A percentile compares a stretch with the other conserved stretches of the same genome.
Conservation (phyloP, 805 yeast species). For the Myxozyma geophila region DNA sequence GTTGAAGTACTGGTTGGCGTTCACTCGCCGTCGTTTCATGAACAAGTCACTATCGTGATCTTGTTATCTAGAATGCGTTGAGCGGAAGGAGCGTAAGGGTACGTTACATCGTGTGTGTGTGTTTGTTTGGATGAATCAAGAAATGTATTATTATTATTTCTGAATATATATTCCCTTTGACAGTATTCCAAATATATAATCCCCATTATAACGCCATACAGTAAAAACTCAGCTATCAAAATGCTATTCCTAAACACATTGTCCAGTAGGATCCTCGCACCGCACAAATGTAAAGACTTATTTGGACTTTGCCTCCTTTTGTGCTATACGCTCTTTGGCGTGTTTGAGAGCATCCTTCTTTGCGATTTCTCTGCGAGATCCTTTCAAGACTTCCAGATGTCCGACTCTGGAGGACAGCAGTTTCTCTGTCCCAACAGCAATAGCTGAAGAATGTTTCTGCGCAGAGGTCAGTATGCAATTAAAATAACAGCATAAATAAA, state of each 20-base stretch:
- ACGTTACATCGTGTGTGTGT: too few relatives aligned
- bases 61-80: not conserved
- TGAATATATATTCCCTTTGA: not conserved
- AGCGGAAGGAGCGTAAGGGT: too few relatives aligned
- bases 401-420: slow-evolving; percentile 89
- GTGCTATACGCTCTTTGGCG: slow-evolving; percentile 19
- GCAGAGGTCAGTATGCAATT: slow-evolving; percentile 44
- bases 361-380: slow-evolving; percentile 83
- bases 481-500: too few relatives aligned
- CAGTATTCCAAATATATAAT: not conserved
- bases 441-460: slow-evolving; percentile 61
- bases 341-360: slow-evolving; percentile 54
- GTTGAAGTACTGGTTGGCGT: slow-evolving; percentile 82
- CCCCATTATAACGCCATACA: not conserved
- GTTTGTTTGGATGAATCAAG: not conserved
- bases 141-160: not conserved
- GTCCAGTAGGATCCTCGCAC: not conserved
- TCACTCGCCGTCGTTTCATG: slow-evolving; percentile 94
- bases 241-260: not conserved
- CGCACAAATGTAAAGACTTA: not conserved
- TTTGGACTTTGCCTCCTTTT: slow-evolving; percentile 4
- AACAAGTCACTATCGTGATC: slow-evolving; percentile 68
- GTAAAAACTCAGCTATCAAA: not conserved
- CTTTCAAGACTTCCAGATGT: slow-evolving; percentile 87
- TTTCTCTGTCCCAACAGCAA: slow-evolving; percentile 73